Conservation (phyloP, 2,329 filamentous ascomycete genomes). For the Davidsoniella australis region DNA sequence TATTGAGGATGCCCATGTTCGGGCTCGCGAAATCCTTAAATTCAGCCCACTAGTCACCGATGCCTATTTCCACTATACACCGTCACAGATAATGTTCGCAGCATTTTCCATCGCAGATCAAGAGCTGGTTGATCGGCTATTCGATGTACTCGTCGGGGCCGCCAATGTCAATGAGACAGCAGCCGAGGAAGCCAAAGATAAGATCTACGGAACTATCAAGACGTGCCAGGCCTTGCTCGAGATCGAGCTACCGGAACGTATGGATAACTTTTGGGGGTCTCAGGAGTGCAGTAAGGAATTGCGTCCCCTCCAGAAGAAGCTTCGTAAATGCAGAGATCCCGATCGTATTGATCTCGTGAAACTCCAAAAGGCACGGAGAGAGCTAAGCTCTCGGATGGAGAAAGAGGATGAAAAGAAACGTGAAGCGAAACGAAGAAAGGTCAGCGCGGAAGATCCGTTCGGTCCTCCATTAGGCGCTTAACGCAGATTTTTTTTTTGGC, state of each 20-base stretch:
- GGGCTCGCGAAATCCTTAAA: conserved; percentile 57
- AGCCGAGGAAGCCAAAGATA: conserved; percentile 23
- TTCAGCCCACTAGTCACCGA: conserved; percentile 75
- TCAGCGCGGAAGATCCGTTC: conserved; percentile 30
- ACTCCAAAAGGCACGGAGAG: conserved; percentile 46
- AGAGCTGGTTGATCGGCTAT: conserved; percentile 31
- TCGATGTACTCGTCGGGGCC: conserved; percentile 16
- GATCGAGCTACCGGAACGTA: conserved; percentile 38
- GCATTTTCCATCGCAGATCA: conserved; percentile 60
- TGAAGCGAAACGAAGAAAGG: conserved; percentile 30
- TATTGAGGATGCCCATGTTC: conserved; percentile 48
- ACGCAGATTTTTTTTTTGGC: too few species aligned
- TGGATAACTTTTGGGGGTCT: conserved; percentile 37
- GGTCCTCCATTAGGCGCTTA: conserved; percentile 22
- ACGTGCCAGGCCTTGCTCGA: conserved; percentile 37
- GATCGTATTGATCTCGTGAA: conserved; percentile 57
- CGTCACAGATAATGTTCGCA: conserved; percentile 82
- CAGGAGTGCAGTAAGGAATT: conserved; percentile 31
- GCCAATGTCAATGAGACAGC: conserved; percentile 17
- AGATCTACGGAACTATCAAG: conserved; percentile 31
- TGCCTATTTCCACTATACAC: conserved; percentile 92
- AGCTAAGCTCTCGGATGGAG: conserved; percentile 29
- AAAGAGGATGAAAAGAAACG: conserved; percentile 23
- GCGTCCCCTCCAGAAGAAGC: conserved; percentile 46
- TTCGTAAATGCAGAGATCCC: conserved; percentile 58